These are phyloP conservation scores for Paecilomyces niveus DNA, from an alignment of 2,329 filamentous ascomycete species.

Conservation along the genomic window DNA sequence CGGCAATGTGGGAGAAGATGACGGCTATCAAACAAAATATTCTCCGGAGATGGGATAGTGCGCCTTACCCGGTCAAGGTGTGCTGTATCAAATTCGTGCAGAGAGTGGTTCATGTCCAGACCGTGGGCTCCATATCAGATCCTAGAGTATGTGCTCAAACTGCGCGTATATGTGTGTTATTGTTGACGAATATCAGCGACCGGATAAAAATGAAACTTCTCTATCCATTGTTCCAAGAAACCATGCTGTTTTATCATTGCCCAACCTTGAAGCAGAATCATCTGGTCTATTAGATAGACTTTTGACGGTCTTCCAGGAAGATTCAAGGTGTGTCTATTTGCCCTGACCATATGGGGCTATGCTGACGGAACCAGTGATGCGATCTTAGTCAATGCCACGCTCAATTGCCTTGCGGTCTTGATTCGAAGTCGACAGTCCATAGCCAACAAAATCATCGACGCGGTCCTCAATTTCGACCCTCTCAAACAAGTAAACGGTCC, in stretches of 20 bases:
- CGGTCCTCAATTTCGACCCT: conserved; percentile 86
- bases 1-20: conserved; percentile 79
- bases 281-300: conserved; percentile 85
- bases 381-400: conserved; percentile 78
- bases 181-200: conserved; percentile 43
- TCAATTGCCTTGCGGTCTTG: conserved; percentile 80
- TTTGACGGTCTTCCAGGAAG: conserved; percentile 76
- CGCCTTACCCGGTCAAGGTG: conserved; percentile 68
- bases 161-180: not conserved
- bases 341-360: not conserved
- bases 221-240: conserved; percentile 76
- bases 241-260: conserved; percentile 71
- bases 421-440: conserved; percentile 75
- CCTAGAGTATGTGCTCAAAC: conserved; percentile 58
- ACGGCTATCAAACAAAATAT: conserved; percentile 82
- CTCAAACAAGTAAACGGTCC: conserved; percentile 70
- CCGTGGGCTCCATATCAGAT: conserved; percentile 71
- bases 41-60: conserved; percentile 77
- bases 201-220: conserved; percentile 75
- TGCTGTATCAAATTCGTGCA: conserved; percentile 98
- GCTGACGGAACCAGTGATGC: conserved; percentile 57
- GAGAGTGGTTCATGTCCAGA: conserved; percentile 86
- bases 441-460: conserved; percentile 75
- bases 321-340: conserved; percentile 56
- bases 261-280: conserved; percentile 85